Base-by-base conservation (phyloP, 306 rosid species). In the Vigna trinervia region DNA sequence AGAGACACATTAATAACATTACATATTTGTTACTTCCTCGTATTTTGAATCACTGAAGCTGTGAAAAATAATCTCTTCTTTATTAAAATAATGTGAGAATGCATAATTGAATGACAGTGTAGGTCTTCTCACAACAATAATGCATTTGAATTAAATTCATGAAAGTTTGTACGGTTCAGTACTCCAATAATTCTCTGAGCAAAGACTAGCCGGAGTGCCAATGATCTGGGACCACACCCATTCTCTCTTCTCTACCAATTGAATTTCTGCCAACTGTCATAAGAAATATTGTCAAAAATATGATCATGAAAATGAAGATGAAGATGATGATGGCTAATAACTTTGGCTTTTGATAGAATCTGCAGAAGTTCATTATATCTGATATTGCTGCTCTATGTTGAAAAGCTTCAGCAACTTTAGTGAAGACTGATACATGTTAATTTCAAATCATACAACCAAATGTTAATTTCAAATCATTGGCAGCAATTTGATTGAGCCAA, bases 141-240 rank as follows among this genome's bases (percentile, higher is more conserved):
- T 61, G 22, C 46, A 61, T 34, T 61, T 6, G 14, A 32, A 61
- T 34, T 61, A 32, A 34, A 61, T 61, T 61, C 46, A 61, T 1
- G 22, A 34, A 61, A 61, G 68, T 6, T 61, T 61, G 13, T 61
- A 34, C 8, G 68, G 45, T 61, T 8, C 46, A 30, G 68, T 61
- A 34, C 6, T 61, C 68, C 68, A 61, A 61, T 61, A 28, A 61
- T 61, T 61, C 36, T 61, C 46, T 14, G n/a, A 61, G 6, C 68
- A 61, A 15, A 61, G 36, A 34, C 46, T 61, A 61, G 22, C 46
- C 34, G 68, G 68, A 32, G 68, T 61, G 46, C 23, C 13, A 6
- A 61, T 61, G 68, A 61, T 61, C 46, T 22, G 45, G 23, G 68
- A 61, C 68, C 68, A 61, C 68, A 61, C 68, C 68, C 68, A 61